Conservation (phyloP, 371 early-diverging fungal species). For the Nematocida ausubeli region DNA sequence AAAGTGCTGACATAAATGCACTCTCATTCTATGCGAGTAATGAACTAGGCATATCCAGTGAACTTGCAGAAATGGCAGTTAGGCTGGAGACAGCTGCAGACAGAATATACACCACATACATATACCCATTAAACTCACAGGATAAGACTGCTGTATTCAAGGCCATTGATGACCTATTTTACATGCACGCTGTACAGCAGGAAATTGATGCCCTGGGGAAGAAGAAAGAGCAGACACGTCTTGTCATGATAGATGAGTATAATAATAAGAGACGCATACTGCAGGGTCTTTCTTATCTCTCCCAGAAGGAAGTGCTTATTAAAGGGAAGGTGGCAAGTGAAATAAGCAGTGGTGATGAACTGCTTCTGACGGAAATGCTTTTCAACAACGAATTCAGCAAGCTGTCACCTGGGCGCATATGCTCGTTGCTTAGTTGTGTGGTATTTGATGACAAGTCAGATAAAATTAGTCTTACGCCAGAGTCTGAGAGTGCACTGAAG, state of each 20-base stretch:
- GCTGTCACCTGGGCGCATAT: conserved; percentile 78
- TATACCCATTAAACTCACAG: not conserved
- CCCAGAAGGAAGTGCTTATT: conserved; percentile 69
- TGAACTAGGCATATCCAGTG: not conserved
- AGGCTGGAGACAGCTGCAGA: not conserved
- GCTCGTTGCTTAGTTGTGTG: conserved; percentile 84
- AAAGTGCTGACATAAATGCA: not conserved
- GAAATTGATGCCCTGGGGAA: conserved; percentile 52
- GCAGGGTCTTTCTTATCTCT: conserved; percentile 62
- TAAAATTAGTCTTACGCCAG: conserved; percentile 58
- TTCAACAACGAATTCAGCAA: conserved; percentile 93
- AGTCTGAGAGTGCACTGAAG: conserved; percentile 72
- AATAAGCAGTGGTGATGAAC: conserved; percentile 89
- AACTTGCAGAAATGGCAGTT: not conserved
- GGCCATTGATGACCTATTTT: not conserved
- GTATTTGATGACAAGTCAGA: conserved; percentile 76
- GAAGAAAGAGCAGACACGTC: conserved; percentile 48
- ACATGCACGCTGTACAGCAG: not conserved
- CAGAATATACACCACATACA: not conserved
- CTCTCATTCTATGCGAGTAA: not conserved
- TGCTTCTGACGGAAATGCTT: conserved; percentile 94
- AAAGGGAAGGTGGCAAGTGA: conserved; percentile 99
- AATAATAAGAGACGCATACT: conserved; percentile 67
- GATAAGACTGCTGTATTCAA: not conserved
- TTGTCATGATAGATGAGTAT: conserved; percentile 68